Conservation (phyloP, 2,329 filamentous ascomycete genomes). For the Aureobasidium lini region DNA sequence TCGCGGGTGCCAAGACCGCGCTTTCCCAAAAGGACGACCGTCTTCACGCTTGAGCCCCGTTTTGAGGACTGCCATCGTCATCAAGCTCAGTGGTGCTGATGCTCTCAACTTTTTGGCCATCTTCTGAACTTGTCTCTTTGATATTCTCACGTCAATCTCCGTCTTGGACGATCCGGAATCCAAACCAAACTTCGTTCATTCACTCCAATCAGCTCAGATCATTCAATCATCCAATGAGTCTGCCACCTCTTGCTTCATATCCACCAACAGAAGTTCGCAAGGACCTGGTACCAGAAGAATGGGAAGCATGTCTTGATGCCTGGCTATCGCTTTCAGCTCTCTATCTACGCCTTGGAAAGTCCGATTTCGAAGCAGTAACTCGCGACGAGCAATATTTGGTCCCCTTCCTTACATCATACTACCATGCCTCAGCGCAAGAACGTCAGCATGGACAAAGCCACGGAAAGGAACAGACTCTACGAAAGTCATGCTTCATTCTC, state of each 20-base stretch:
- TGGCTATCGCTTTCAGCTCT: slow-evolving; percentile 64
- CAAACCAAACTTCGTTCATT: too few species aligned
- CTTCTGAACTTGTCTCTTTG: not conserved
- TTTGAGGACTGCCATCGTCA: not conserved
- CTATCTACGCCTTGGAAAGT: slow-evolving; percentile 54
- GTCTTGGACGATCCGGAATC: not conserved
- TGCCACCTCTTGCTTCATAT: slow-evolving; percentile 72
- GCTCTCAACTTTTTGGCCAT: not conserved
- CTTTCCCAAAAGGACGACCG: not conserved
- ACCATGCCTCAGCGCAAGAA: slow-evolving; percentile 39
- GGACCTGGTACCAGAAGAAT: slow-evolving; percentile 61
- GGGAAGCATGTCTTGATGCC: slow-evolving; percentile 67
- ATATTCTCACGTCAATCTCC: not conserved
- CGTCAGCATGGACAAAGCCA: not conserved
- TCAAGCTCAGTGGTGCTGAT: not conserved
- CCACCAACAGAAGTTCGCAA: slow-evolving; percentile 61
- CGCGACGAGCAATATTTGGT: slow-evolving; percentile 51
- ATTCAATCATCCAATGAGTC: slow-evolving; percentile 33
- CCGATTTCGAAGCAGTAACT: slow-evolving; percentile 45
- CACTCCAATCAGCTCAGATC: not conserved
- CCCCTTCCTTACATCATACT: slow-evolving; percentile 61
- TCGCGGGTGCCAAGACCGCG: not conserved
- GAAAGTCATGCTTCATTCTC: slow-evolving; percentile 59
- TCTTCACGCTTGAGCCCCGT: not conserved
- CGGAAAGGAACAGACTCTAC: slow-evolving; percentile 43